A percentile compares a stretch with the other conserved stretches of the same genome.
These are phyloP conservation scores for Pisolithus marmoratus DNA, from an alignment of 768 basidiomycete genomes.

Conservation along the genomic window DNA sequence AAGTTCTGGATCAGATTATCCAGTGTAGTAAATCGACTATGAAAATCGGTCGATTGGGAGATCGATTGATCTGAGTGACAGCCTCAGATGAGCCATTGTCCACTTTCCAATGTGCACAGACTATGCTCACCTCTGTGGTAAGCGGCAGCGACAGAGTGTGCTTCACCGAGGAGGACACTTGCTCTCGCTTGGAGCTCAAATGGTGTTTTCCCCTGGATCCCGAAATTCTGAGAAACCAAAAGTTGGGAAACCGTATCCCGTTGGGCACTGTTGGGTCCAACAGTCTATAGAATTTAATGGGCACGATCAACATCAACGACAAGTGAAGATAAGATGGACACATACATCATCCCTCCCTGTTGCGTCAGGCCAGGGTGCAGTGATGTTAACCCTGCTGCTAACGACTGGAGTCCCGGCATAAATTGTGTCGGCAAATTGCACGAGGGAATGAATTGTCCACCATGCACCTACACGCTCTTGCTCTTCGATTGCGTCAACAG, in stretches of 20 bases:
- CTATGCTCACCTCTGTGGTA: slow-evolving; percentile 23
- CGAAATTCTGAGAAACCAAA: slow-evolving; percentile 8
- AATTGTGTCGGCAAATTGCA: slow-evolving; percentile 28
- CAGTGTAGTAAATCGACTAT: slow-evolving; percentile 39
- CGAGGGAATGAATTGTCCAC: slow-evolving; percentile 32
- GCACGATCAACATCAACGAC: too few relatives aligned
- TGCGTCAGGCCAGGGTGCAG: slow-evolving; percentile 38
- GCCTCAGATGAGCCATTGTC: background rate
- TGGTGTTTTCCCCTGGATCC: slow-evolving; percentile 5
- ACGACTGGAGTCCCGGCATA: slow-evolving; percentile 26
- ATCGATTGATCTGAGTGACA: slow-evolving; percentile 32
- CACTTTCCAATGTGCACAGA: background rate
- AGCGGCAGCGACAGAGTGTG: slow-evolving; percentile 20
- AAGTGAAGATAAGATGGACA: background rate
- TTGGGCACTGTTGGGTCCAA: background rate
- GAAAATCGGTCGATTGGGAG: slow-evolving; percentile 38
- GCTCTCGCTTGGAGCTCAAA: slow-evolving; percentile 22
- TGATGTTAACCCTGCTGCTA: slow-evolving; percentile 24
- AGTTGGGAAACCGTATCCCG: slow-evolving; percentile 12
- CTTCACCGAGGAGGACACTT: slow-evolving; percentile 32
- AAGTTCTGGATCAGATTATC: slow-evolving; percentile 42
- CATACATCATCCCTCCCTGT: slow-evolving; percentile 7
- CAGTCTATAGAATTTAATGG: too few relatives aligned
- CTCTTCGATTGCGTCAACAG: slow-evolving; percentile 29
- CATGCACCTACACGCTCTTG: slow-evolving; percentile 36